Percentiles rank a stretch among this genome's conserved stretches.
Evolutionary conservation across 805 yeast species (phyloP).

Genomic region (Teunomyces pallodes): DNA sequence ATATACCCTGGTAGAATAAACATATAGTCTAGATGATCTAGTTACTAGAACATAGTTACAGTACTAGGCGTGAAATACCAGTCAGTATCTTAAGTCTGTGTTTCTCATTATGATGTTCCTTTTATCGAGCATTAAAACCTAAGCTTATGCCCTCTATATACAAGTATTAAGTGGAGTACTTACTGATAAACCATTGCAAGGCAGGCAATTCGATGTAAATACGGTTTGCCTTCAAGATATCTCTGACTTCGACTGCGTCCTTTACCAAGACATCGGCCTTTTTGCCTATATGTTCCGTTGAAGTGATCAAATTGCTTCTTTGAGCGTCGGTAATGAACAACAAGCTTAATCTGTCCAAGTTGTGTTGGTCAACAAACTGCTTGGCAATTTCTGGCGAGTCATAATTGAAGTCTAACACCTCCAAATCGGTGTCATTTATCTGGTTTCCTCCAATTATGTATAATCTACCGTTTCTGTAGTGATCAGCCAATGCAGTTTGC

Average conservation of each 20-base stretch:
- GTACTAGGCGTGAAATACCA: no score
- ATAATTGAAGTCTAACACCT: slow-evolving; percentile 37
- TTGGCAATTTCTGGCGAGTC: slow-evolving; percentile 45
- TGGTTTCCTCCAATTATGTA: slow-evolving; percentile 58
- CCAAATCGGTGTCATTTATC: slow-evolving; percentile 12
- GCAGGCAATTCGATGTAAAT: slow-evolving; percentile 72
- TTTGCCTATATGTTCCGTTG: slow-evolving; percentile 51
- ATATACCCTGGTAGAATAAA: background rate
- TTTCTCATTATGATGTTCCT: background rate
- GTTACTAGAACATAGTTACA: no score
- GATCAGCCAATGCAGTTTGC: slow-evolving; percentile 77
- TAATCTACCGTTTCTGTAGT: slow-evolving; percentile 72
- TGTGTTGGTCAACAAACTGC: slow-evolving; percentile 48
- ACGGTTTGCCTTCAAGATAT: slow-evolving; percentile 74
- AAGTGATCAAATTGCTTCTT: slow-evolving; percentile 57
- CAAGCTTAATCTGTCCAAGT: slow-evolving; percentile 50
- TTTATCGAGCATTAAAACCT: background rate
- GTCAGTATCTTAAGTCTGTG: no score
- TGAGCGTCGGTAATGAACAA: slow-evolving; percentile 66
- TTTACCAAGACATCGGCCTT: slow-evolving; percentile 66
- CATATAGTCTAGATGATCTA: no score
- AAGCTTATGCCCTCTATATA: slow-evolving; percentile 10
- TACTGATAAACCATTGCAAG: slow-evolving; percentile 54
- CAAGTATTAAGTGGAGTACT: slow-evolving; percentile 20
- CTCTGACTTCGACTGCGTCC: slow-evolving; percentile 81